phyloP scores from a whole-genome alignment of 1,284 basidiomycete genomes.

The Clitocybe nebularis region DNA sequence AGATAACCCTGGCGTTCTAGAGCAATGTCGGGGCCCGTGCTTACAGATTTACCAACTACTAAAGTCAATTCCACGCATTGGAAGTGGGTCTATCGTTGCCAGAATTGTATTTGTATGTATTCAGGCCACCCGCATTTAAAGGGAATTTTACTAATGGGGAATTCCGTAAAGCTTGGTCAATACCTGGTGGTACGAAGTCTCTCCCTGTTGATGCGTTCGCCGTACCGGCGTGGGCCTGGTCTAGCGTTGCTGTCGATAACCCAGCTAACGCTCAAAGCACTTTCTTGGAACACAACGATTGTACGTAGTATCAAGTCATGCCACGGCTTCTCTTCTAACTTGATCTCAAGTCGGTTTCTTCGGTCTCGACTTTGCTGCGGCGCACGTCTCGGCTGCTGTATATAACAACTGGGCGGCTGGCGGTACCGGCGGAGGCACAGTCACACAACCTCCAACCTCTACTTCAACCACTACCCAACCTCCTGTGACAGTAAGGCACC shows the following conservation, averaged over 20 bases:
- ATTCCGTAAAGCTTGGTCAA: constrained; percentile 29
- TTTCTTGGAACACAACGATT: constrained; percentile 34
- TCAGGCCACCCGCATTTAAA: not conserved
- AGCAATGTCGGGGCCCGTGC: constrained; percentile 38
- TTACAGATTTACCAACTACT: constrained; percentile 41
- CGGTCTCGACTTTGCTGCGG: constrained; percentile 44
- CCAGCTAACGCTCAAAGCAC: constrained; percentile 33
- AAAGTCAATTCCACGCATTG: constrained; percentile 50
- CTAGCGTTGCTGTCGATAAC: constrained; percentile 30
- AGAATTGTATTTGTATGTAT: constrained; percentile 41
- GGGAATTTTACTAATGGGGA: not conserved
- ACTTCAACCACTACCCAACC: constrained; percentile 29
- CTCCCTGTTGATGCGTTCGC: constrained; percentile 37
- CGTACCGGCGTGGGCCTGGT: constrained; percentile 52
- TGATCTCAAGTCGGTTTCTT: constrained; percentile 49
- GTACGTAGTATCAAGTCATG: no score
- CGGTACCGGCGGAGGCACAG: constrained; percentile 30
- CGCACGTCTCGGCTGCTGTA: constrained; percentile 40
- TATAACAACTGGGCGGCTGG: constrained; percentile 52
- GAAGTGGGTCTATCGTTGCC: constrained; percentile 56
- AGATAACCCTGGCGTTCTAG: constrained; percentile 16
- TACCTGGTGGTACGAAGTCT: constrained; percentile 28
- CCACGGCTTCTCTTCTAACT: not conserved
- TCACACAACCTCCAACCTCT: constrained; percentile 26
- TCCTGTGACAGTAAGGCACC: constrained; percentile 30